Base-by-base conservation (phyloP, 352 stramenopile species). In the Globisporangium irregulare region DNA sequence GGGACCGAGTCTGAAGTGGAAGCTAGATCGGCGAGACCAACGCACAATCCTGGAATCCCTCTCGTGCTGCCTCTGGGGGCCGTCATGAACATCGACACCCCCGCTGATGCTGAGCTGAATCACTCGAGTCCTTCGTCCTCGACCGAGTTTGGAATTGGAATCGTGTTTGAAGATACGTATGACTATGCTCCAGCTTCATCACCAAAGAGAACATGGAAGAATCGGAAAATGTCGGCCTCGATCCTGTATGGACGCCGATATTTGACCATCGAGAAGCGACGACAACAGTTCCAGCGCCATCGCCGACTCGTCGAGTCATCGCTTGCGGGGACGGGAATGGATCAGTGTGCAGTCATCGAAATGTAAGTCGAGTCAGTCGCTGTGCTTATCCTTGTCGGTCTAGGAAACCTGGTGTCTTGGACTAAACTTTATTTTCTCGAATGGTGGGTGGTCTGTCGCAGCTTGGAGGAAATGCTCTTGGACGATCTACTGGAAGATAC, bases 291-390 rank as follows among this genome's bases (percentile, higher is more conserved):
- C 57, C 48, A 78, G 32, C 79, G 81, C 25, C 78, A 91, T 58
- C 78, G 81, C 20, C 71, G 69, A 43, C 69, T 91, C 29, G 83
- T 81, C 1, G 83, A 91, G 54, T 72, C 83, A 25, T 88, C 83
- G 3, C 60, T 91, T 3, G 67, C 79, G 29, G 74, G 81, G 7
- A 84, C 81, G 1, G 81, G 81, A 20, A 86, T 90, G 79, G 48
- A 82, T 38, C 83, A 91, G 67, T 76, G 60, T 41, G 74, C 72
- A 4, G 75, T 91, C 24, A 83, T 91, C 58, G 83, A 91, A 69
- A 82, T 90, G 83, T 89, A 62, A 59, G 80, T 82, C 20, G 2
- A 7, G 4, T 32, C 29, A 20, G 4, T 32, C 10, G n/a, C 43
- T 27, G 15, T 4, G 3, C 5, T 27, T 51, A 9, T 15, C 6